These are phyloP conservation scores for Cutaneotrichosporon sp. DNA, from an alignment of 1,284 basidiomycete genomes.

Conservation along the genomic window DNA sequence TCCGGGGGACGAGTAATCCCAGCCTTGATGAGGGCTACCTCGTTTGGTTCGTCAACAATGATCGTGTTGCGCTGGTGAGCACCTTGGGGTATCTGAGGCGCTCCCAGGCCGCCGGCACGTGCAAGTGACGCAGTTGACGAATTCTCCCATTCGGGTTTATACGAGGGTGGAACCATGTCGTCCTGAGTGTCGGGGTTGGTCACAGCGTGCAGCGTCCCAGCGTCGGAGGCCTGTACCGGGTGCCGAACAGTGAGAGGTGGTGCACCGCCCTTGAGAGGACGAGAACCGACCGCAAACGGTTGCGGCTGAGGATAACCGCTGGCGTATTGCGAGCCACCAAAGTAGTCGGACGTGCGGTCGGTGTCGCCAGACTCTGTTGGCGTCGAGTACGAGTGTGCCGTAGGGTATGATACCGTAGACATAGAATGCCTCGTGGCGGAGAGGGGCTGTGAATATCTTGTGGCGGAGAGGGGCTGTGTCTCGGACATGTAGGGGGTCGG, in stretches of 20 bases:
- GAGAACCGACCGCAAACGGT: background rate
- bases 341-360: slow-evolving; percentile 5
- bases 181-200: background rate
- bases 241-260: background rate
- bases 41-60: background rate
- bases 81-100: background rate
- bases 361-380: background rate
- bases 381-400: background rate
- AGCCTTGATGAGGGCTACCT: slow-evolving; percentile 4
- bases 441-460: background rate
- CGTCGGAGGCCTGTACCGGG: background rate
- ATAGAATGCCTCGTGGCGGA: background rate
- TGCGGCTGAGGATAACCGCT: background rate
- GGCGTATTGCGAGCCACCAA: background rate
- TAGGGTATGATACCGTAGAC: too few species aligned
- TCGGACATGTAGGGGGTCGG: background rate
- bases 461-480: background rate
- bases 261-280: background rate
- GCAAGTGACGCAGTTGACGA: background rate
- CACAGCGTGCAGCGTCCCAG: background rate
- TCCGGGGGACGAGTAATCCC: background rate
- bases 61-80: slow-evolving; percentile 1
- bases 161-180: background rate
- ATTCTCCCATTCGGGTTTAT: background rate
- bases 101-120: background rate